A percentile compares a stretch with the other conserved stretches of the same genome.
Conservation (phyloP, 768 basidiomycete genomes). For the Xerocomellus amylosporus region DNA sequence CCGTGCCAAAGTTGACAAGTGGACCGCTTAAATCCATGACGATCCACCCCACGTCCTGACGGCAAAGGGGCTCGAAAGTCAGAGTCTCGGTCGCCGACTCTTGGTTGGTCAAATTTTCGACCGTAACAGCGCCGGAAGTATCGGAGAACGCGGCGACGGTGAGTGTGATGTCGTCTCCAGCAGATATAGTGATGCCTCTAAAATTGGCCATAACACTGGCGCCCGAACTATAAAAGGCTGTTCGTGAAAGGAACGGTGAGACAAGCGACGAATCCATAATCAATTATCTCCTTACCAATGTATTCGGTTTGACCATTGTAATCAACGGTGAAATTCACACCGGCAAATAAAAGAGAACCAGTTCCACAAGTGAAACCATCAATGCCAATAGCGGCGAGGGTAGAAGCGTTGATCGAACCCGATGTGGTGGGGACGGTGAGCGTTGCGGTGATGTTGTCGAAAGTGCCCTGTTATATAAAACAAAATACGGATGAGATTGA, state of each 20-base stretch:
- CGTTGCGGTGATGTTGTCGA: constrained; percentile 5
- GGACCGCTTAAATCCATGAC: constrained; percentile 5
- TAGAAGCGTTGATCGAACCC: neutral
- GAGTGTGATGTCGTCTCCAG: constrained; percentile 8
- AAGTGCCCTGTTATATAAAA: constrained; percentile 1
- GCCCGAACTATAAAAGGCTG: constrained; percentile 1
- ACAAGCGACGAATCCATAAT: neutral
- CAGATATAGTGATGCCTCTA: neutral
- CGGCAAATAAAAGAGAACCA: neutral
- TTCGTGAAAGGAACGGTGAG: neutral
- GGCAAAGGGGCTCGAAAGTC: neutral
- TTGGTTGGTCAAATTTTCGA: constrained; percentile 2
- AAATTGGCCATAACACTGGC: constrained; percentile 3
- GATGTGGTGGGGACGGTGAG: constrained; percentile 4
- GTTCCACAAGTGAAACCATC: neutral
- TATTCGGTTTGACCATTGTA: neutral
- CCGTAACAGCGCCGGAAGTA: neutral
- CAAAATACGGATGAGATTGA: neutral
- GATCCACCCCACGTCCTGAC: constrained; percentile 10
- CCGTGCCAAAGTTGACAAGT: neutral
- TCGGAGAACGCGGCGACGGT: neutral
- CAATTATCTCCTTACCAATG: neutral
- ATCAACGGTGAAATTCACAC: neutral
- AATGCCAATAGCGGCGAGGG: constrained; percentile 9
- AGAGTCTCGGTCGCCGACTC: neutral